phyloP scores from a whole-genome alignment of 306 rosid genomes.

The Betula pendula region DNA sequence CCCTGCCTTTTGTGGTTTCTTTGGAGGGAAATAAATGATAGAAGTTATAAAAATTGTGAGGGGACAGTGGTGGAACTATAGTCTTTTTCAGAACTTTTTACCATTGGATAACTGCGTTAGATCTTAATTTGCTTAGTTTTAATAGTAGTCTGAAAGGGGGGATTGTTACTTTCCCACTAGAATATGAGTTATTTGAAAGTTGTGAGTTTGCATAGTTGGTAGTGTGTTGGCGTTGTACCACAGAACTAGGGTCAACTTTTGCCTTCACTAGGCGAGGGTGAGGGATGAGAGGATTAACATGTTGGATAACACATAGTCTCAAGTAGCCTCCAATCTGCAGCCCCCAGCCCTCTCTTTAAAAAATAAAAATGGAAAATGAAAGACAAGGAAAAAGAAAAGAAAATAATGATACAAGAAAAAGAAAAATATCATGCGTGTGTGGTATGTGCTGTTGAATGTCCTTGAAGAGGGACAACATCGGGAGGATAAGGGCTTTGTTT shows the following conservation, averaged over 20 bases:
- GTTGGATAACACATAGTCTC: neutral
- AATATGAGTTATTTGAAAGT: neutral
- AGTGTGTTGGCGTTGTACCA: neutral
- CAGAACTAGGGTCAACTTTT: neutral
- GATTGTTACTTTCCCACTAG: neutral
- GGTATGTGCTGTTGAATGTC: neutral
- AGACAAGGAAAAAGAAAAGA: neutral
- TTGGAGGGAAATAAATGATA: no score
- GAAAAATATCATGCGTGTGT: neutral
- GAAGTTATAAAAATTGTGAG: no score
- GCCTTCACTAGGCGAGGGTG: neutral
- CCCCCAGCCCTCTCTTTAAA: neutral
- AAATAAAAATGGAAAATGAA: neutral
- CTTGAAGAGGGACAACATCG: no score
- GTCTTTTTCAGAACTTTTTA: no score
- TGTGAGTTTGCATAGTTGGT: neutral
- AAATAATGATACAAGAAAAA: neutral
- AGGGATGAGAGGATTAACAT: neutral
- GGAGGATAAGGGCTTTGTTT: no score
- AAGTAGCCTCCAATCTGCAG: neutral
- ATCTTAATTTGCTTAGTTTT: no score
- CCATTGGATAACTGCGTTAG: no score
- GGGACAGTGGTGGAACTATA: no score
- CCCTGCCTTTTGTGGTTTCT: no score
- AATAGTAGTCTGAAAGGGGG: neutral